A percentile compares a stretch with the other conserved stretches of the same genome.
Conservation (phyloP, 2,329 filamentous ascomycete genomes). For the Colletotrichum spinosum region DNA sequence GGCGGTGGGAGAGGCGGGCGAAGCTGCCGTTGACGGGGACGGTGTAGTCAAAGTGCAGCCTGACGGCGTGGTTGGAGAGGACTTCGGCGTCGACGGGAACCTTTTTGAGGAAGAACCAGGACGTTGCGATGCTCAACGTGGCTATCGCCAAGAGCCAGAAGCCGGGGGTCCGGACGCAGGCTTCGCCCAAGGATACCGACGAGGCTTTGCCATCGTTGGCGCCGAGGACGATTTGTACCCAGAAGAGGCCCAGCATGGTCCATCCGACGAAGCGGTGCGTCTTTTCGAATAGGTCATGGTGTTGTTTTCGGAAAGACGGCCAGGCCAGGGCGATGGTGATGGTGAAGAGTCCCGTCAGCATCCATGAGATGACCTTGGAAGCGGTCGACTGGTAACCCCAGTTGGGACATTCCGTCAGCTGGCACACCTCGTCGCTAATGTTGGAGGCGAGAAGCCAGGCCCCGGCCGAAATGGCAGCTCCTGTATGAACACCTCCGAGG, state of each 20-base stretch:
- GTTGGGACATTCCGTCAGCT: conserved; percentile 47
- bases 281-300: conserved; percentile 55
- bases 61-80: conserved; percentile 78
- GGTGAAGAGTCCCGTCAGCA: conserved; percentile 66
- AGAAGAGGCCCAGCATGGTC: conserved; percentile 72
- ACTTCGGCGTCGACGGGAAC: conserved; percentile 73
- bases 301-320: conserved; percentile 70
- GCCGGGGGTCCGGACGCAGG: conserved; percentile 53
- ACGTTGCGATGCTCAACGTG: conserved; percentile 74
- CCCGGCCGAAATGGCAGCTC: conserved; percentile 60
- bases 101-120: conserved; percentile 79
- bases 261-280: conserved; percentile 57
- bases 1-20: conserved; percentile 69
- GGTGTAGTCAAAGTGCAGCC: conserved; percentile 75
- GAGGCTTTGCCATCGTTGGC: conserved; percentile 58
- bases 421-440: conserved; percentile 42
- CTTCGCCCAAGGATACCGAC: conserved; percentile 48
- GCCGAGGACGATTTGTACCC: conserved; percentile 68
- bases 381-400: conserved; percentile 46
- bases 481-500: conserved; percentile 63
- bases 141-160: conserved; percentile 77
- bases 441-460: conserved; percentile 61
- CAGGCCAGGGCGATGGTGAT: conserved; percentile 71
- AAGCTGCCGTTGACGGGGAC: conserved; percentile 58
- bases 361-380: conserved; percentile 65